Evolutionary conservation across 257 asterid species (phyloP).

Genomic region (Lithospermum erythrorhizon): DNA sequence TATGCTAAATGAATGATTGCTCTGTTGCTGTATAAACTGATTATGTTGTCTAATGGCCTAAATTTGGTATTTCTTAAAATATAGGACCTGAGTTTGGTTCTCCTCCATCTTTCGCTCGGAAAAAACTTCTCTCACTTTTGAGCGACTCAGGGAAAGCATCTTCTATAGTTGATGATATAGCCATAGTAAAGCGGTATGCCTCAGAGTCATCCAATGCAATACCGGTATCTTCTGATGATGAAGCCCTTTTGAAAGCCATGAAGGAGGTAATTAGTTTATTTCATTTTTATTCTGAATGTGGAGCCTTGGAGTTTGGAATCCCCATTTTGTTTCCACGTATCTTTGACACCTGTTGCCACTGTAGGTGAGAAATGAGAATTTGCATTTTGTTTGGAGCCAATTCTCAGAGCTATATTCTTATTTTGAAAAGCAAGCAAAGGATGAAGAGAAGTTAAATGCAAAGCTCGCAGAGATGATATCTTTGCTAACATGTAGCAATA

Average conservation of each 20-base stretch:
- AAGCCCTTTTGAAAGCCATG: constrained; percentile 74
- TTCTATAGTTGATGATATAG: constrained; percentile 53
- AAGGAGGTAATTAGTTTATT: constrained; percentile 51
- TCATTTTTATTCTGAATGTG: background rate
- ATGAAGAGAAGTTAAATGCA: constrained; percentile 38
- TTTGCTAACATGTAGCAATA: constrained; percentile 55
- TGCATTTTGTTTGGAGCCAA: constrained; percentile 83
- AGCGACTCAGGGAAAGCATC: constrained; percentile 75
- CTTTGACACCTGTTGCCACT: constrained; percentile 6
- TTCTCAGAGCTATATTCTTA: constrained; percentile 58
- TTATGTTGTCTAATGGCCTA: background rate
- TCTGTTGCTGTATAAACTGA: background rate
- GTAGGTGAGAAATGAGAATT: constrained; percentile 60
- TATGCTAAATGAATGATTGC: background rate
- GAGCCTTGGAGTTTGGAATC: background rate
- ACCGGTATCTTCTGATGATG: constrained; percentile 74
- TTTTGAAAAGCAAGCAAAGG: constrained; percentile 63
- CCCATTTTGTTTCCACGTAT: constrained; percentile 2
- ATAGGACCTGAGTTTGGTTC: constrained; percentile 84
- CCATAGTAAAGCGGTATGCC: constrained; percentile 68
- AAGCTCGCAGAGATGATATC: constrained; percentile 91
- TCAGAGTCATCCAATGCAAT: constrained; percentile 69
- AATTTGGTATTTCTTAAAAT: constrained; percentile 3
- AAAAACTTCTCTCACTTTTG: constrained; percentile 66
- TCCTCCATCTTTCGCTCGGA: constrained; percentile 49